Conservation (phyloP, 2,329 filamentous ascomycete species). For the Fusarium albosuccineum region DNA sequence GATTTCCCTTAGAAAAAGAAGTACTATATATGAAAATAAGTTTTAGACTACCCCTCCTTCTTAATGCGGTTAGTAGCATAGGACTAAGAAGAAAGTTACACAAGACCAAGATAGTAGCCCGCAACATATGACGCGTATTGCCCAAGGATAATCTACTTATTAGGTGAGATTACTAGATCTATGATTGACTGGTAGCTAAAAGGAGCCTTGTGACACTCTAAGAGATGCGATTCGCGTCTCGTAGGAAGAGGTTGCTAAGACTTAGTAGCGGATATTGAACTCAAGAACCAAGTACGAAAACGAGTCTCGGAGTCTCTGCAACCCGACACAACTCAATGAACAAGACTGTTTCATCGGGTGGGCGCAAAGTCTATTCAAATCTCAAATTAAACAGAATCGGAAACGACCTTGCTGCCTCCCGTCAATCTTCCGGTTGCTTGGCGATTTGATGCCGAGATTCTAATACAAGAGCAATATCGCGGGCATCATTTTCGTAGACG, state of each 20-base stretch:
- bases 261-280: background rate
- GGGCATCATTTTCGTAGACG: conserved; percentile 41
- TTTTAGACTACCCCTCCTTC: too few relatives aligned
- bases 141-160: too few relatives aligned
- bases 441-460: conserved; percentile 7
- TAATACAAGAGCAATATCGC: background rate
- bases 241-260: background rate
- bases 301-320: background rate
- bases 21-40: too few relatives aligned
- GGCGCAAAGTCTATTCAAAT: background rate
- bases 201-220: too few relatives aligned
- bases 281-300: conserved; percentile 8
- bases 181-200: too few relatives aligned
- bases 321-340: background rate
- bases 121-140: too few relatives aligned
- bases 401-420: background rate
- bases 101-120: too few relatives aligned
- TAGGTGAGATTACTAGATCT: too few relatives aligned
- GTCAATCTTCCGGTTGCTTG: conserved; percentile 5
- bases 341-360: background rate
- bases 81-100: too few relatives aligned
- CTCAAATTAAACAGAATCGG: background rate
- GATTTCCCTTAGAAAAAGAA: too few relatives aligned
- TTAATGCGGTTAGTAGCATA: too few relatives aligned
- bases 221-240: too few relatives aligned